A percentile compares a stretch with the other conserved stretches of the same genome.
Evolutionary conservation across 257 asterid genomes (phyloP).

Genomic region (Thymus quinquecostatus): DNA sequence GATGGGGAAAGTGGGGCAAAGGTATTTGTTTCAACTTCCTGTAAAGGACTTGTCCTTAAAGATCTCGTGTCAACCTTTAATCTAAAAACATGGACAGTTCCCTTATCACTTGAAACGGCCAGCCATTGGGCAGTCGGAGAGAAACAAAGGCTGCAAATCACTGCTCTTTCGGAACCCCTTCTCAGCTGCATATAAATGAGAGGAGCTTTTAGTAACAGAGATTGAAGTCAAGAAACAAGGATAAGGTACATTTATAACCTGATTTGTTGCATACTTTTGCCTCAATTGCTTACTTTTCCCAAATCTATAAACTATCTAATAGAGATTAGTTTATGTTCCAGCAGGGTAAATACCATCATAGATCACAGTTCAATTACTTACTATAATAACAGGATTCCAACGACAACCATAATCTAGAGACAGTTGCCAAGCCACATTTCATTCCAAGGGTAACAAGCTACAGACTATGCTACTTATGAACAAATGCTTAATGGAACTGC

Average conservation of each 20-base stretch:
- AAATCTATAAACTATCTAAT: too few relatives aligned
- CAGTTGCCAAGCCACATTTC: neutral
- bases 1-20: slow-evolving; percentile 39
- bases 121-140: slow-evolving; percentile 55
- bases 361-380: too few relatives aligned
- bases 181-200: slow-evolving; percentile 46
- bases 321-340: too few relatives aligned
- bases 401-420: neutral
- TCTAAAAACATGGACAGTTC: slow-evolving; percentile 61
- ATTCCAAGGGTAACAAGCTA: neutral
- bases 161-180: slow-evolving; percentile 66
- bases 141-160: slow-evolving; percentile 55
- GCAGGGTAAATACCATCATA: too few relatives aligned
- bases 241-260: neutral
- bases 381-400: too few relatives aligned
- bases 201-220: neutral
- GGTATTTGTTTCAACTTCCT: slow-evolving; percentile 29
- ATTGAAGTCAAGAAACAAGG: neutral
- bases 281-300: too few relatives aligned
- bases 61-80: slow-evolving; percentile 45
- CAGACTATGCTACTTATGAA: neutral
- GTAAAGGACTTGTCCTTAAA: neutral
- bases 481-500: neutral
- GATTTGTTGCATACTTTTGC: neutral
- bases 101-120: slow-evolving; percentile 67